Evolutionary conservation across 1,284 basidiomycete genomes (phyloP).

Genomic region (Vanrija sp.): DNA sequence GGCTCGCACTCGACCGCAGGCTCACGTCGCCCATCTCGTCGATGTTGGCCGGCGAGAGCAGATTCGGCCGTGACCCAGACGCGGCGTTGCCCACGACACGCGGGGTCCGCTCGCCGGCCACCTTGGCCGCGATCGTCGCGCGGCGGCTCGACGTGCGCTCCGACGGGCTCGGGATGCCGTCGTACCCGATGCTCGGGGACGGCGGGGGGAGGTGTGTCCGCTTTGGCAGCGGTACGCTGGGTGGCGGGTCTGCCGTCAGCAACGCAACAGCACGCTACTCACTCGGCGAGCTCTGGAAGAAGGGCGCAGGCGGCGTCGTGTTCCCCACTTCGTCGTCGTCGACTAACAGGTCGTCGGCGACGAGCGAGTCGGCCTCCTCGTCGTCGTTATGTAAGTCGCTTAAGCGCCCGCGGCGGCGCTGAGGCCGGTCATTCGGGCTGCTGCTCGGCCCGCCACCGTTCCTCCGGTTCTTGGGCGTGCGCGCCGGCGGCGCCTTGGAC

Average conservation of each 20-base stretch:
- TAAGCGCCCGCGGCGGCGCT: conserved; percentile 2
- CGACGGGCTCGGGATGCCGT: conserved; percentile 24
- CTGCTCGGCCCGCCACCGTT: not conserved
- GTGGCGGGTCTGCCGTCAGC: conserved; percentile 24
- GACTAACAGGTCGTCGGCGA: conserved; percentile 53
- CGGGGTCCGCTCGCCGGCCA: no score
- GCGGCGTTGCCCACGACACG: not conserved
- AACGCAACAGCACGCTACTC: not conserved
- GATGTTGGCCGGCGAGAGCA: not conserved
- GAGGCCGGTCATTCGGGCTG: not conserved
- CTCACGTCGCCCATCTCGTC: conserved; percentile 4
- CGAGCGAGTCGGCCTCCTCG: conserved; percentile 56
- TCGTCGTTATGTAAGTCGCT: conserved; percentile 42
- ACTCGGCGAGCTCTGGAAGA: conserved; percentile 16
- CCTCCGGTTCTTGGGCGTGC: conserved; percentile 43
- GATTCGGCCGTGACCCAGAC: not conserved
- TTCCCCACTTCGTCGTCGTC: conserved; percentile 19
- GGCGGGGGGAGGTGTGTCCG: conserved; percentile 15
- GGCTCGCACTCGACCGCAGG: not conserved
- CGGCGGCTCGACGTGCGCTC: conserved; percentile 6
- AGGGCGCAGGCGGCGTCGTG: conserved; percentile 5
- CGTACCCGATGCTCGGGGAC: conserved; percentile 23
- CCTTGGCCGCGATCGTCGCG: conserved; percentile 12
- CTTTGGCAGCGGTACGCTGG: conserved; percentile 21
- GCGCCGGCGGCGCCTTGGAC: not conserved